These are phyloP conservation scores for Cnidoscolus chayamansa DNA, from an alignment of 441 rosid genomes.

Conservation along the genomic window DNA sequence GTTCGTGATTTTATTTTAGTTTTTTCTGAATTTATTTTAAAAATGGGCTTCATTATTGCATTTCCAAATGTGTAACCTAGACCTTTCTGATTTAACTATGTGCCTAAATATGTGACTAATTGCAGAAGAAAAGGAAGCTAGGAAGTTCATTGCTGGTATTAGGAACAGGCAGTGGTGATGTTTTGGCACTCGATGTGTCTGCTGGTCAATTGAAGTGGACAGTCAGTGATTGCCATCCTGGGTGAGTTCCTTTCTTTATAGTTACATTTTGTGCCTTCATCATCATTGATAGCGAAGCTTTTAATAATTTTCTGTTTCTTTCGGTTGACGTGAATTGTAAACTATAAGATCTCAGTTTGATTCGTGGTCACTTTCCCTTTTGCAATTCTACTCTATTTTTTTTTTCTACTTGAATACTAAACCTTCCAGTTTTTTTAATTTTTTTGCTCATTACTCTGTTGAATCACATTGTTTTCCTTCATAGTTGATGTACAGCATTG, in stretches of 20 bases:
- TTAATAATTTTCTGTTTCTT: neutral
- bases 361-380: neutral
- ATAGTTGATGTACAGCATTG: neutral
- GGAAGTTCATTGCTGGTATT: slow-evolving; percentile 56
- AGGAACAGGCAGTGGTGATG: slow-evolving; percentile 95
- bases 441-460: neutral
- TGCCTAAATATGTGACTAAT: neutral
- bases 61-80: neutral
- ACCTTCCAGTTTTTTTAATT: neutral
- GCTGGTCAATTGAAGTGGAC: slow-evolving; percentile 90
- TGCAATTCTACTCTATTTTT: neutral
- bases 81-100: too few relatives aligned
- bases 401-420: neutral
- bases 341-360: neutral
- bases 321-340: neutral
- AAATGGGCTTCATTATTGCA: neutral
- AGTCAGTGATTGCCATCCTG: slow-evolving; percentile 84
- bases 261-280: neutral
- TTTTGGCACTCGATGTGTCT: slow-evolving; percentile 83
- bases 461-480: neutral
- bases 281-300: neutral
- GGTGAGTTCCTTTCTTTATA: slow-evolving; percentile 45
- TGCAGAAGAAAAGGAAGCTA: slow-evolving; percentile 84
- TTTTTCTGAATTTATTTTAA: neutral
- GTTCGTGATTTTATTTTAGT: slow-evolving; percentile 25